These are phyloP conservation scores for Globisporangium viniferum DNA, from an alignment of 352 stramenopile genomes.

Conservation along the genomic window DNA sequence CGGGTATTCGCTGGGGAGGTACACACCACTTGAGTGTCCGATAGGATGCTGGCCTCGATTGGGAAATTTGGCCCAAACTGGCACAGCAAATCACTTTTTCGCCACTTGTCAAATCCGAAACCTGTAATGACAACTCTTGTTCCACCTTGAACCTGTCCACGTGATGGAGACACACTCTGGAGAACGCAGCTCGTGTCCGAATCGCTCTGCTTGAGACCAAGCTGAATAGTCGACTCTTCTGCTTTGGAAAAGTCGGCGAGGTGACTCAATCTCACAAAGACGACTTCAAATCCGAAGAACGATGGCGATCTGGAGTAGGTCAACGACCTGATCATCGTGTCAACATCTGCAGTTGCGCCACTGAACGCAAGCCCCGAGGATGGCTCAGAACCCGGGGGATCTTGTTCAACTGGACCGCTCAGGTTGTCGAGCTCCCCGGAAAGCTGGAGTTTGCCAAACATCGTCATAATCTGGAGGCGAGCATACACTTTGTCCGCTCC, in stretches of 20 bases:
- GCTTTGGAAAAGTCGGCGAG: slow-evolving; percentile 32
- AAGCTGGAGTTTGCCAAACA: slow-evolving; percentile 45
- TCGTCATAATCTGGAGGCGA: slow-evolving; percentile 47
- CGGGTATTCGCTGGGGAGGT: slow-evolving; percentile 27
- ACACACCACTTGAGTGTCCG: slow-evolving; percentile 42
- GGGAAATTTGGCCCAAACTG: slow-evolving; percentile 47
- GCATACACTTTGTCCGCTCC: slow-evolving; percentile 30
- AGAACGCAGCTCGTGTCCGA: slow-evolving; percentile 24
- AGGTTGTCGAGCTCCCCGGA: slow-evolving; percentile 13
- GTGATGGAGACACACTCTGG: slow-evolving; percentile 24
- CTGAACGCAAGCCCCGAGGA: slow-evolving; percentile 33
- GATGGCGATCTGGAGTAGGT: slow-evolving; percentile 38
- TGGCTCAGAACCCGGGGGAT: slow-evolving; percentile 22
- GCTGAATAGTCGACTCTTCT: slow-evolving; percentile 43
- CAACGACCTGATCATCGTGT: slow-evolving; percentile 38
- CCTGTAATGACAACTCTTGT: slow-evolving; percentile 43
- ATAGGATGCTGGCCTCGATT: slow-evolving; percentile 27
- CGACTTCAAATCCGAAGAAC: slow-evolving; percentile 59
- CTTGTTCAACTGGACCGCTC: slow-evolving; percentile 20
- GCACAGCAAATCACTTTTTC: slow-evolving; percentile 33
- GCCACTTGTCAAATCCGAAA: slow-evolving; percentile 32
- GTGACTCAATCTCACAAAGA: slow-evolving; percentile 56
- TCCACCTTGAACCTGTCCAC: slow-evolving; percentile 34
- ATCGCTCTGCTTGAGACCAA: slow-evolving; percentile 33
- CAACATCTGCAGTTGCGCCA: slow-evolving; percentile 31